Percentiles rank a stretch among this genome's conserved stretches.
These are phyloP conservation scores for Eucalyptus camaldulensis DNA, from an alignment of 345 rosid genomes.

Conservation along the genomic window DNA sequence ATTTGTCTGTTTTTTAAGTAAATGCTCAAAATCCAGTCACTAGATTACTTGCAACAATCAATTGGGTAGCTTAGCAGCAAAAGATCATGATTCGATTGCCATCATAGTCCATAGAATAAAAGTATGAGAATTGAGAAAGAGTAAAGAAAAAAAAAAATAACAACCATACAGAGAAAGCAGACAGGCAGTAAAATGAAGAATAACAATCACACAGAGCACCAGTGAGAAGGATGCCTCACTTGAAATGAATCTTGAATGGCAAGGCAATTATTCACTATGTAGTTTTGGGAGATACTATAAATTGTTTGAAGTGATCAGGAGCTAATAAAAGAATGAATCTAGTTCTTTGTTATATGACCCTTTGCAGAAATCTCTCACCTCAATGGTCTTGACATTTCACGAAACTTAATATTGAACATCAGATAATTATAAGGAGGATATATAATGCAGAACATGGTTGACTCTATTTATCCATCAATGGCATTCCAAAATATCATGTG, in stretches of 20 bases:
- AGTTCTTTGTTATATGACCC: neutral
- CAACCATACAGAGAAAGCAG: neutral
- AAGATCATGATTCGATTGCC: neutral
- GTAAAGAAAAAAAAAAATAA: neutral
- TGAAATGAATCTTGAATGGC: neutral
- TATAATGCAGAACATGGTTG: neutral
- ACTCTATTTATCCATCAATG: neutral
- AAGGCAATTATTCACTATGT: neutral
- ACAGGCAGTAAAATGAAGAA: neutral
- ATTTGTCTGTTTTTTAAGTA: neutral
- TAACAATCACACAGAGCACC: neutral
- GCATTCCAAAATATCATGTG: neutral
- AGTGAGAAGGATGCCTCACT: neutral
- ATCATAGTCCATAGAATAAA: neutral
- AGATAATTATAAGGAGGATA: neutral
- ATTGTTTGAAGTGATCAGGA: neutral
- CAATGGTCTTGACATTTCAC: neutral
- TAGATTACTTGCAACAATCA: neutral
- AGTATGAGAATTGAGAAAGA: neutral
- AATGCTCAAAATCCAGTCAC: neutral
- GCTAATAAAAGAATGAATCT: neutral
- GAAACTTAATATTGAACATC: neutral
- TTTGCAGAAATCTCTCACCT: neutral
- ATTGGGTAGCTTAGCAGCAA: neutral
- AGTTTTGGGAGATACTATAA: neutral